Evolutionary conservation across 306 rosid species (phyloP).

Genomic region (Lathyrus tuberosus): DNA sequence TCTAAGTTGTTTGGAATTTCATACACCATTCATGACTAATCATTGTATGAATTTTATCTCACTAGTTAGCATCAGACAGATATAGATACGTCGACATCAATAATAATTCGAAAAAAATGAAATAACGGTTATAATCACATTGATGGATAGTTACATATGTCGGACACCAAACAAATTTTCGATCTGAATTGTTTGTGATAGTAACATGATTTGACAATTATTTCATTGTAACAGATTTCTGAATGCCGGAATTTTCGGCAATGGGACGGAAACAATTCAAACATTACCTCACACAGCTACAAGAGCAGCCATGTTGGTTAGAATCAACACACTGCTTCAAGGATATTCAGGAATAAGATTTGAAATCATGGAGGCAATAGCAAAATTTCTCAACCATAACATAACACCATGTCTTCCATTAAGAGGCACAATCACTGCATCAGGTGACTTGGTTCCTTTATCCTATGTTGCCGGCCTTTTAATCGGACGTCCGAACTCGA

Average conservation of each 20-base stretch:
- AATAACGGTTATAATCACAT: too few relatives aligned
- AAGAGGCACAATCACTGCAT: conserved; percentile 80
- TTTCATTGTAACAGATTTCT: conserved; percentile 59
- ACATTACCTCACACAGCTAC: conserved; percentile 70
- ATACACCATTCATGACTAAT: neutral
- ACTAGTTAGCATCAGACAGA: too few relatives aligned
- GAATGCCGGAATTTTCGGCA: conserved; percentile 91
- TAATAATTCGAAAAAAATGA: too few relatives aligned
- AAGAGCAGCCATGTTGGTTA: conserved; percentile 88
- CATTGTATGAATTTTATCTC: neutral
- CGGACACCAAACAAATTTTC: neutral
- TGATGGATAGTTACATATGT: too few relatives aligned
- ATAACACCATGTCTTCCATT: conserved; percentile 85
- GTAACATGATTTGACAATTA: neutral
- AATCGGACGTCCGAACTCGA: conserved; percentile 78
- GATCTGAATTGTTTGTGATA: neutral
- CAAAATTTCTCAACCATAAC: conserved; percentile 71
- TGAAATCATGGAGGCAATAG: conserved; percentile 76
- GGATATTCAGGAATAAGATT: conserved; percentile 92
- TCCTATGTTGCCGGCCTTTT: conserved; percentile 84
- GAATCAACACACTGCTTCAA: conserved; percentile 90
- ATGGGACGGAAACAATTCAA: conserved; percentile 58
- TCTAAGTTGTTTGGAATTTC: neutral
- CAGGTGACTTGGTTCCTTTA: conserved; percentile 87
- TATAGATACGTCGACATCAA: too few relatives aligned